A percentile compares a stretch with the other conserved stretches of the same genome.
These are phyloP conservation scores for Solanum boliviense DNA, from an alignment of 257 asterid species.

Conservation along the genomic window DNA sequence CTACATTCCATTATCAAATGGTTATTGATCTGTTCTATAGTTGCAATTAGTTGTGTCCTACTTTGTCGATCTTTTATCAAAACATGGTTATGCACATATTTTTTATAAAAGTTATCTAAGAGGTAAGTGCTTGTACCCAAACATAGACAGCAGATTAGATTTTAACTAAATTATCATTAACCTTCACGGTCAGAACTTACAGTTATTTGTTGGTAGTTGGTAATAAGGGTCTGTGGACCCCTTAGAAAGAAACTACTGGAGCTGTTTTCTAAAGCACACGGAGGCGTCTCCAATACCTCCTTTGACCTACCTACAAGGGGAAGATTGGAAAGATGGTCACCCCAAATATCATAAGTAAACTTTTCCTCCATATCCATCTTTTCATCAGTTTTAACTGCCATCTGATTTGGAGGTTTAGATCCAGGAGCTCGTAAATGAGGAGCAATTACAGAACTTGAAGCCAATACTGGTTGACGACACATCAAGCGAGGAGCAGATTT, in stretches of 20 bases:
- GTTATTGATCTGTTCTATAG: not conserved
- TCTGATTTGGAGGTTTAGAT: constrained; percentile 22
- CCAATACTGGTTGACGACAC: constrained; percentile 27
- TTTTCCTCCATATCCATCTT: constrained; percentile 25
- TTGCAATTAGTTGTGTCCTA: not conserved
- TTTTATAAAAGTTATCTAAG: not conserved
- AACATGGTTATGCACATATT: not conserved
- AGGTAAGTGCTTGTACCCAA: not conserved
- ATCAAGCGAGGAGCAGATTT: constrained; percentile 24
- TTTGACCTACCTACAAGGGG: constrained; percentile 23
- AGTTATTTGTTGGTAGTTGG: constrained; percentile 28
- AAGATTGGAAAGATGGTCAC: constrained; percentile 63
- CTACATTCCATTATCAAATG: not conserved
- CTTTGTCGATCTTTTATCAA: not conserved
- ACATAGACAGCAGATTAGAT: not conserved
- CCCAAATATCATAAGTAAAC: constrained; percentile 82
- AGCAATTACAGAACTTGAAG: constrained; percentile 40
- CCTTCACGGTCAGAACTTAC: constrained; percentile 37
- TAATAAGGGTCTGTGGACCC: constrained; percentile 52
- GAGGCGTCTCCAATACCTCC: constrained; percentile 11
- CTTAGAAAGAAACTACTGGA: constrained; percentile 71
- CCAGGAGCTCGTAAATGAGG: constrained; percentile 84
- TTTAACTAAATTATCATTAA: constrained; percentile 17
- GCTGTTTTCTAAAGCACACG: constrained; percentile 21
- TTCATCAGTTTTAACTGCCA: constrained; percentile 21